phyloP scores from a whole-genome alignment of 75 land plant genomes.

The Pinus taeda region DNA sequence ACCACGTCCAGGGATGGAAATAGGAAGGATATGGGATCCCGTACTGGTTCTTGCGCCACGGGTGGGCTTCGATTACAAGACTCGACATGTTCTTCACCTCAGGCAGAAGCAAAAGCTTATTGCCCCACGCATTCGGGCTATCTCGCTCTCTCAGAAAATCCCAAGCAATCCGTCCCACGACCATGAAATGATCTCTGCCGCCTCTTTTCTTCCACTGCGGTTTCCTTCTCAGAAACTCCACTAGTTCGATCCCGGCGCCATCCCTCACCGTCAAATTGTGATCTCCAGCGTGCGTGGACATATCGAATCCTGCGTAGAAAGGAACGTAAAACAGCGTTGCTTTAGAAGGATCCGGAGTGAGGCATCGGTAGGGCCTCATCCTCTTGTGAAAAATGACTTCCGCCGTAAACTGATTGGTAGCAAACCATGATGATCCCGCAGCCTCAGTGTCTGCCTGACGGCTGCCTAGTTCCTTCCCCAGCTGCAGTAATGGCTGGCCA shows the following conservation, averaged over 20 bases:
- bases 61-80: slow-evolving; percentile 49
- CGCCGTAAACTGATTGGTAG: too few species aligned
- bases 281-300: not conserved
- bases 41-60: slow-evolving; percentile 40
- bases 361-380: slow-evolving; percentile 17
- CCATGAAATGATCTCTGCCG: slow-evolving; percentile 49
- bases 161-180: slow-evolving; percentile 67
- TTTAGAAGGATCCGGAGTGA: not conserved
- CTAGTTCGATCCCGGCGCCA: slow-evolving; percentile 14
- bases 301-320: slow-evolving; percentile 15
- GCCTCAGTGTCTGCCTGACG: too few species aligned
- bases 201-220: slow-evolving; percentile 27
- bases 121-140: slow-evolving; percentile 33
- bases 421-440: too few species aligned
- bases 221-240: slow-evolving; percentile 26
- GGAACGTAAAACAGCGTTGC: slow-evolving; percentile 25
- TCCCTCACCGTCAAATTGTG: slow-evolving; percentile 16
- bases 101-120: slow-evolving; percentile 32
- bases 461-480: too few species aligned
- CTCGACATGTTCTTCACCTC: slow-evolving; percentile 45
- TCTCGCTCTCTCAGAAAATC: slow-evolving; percentile 52
- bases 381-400: slow-evolving; percentile 23
- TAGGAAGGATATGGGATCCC: slow-evolving; percentile 78
- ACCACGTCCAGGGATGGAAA: slow-evolving; percentile 55
- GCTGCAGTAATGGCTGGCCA: too few species aligned